Base-by-base conservation (phyloP, 139 green algal genomes). In the Closterium sp. region DNA sequence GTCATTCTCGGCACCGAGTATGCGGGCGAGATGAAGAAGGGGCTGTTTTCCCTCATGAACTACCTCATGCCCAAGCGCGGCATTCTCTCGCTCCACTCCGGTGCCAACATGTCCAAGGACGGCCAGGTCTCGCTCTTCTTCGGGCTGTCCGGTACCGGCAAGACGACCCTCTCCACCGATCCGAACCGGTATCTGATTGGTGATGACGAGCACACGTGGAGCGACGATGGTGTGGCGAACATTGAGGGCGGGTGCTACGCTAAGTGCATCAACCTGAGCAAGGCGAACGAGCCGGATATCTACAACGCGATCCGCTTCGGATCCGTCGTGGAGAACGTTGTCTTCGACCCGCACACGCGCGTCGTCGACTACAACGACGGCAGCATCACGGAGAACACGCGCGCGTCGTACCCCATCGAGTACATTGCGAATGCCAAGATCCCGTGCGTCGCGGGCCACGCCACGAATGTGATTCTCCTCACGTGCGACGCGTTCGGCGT, bases 231-330 rank as follows among this genome's bases (percentile, higher is more conserved):
- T 86, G 97, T 98, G 45, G 97, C 97, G 95, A 99, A 99, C 96
- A 97, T 99, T 50, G 98, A 99, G 96, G 98, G 98, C 21, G 98
- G 98, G 89, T 99, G 98, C 96, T 99, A 99, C 91, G 97, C 97
- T 92, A 99, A 99, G 96, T 97, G 93, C 96, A 99, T 99, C 84
- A 95, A 96, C n/a, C 95, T 98, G 38, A 96, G 95, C 92, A 45
- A 79, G 89, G 96, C 95, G 88, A 96, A 95, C 29, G 98, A 99
- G 95, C 97, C 98, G 0, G 96, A 98, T 92, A 99, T 99, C 92
- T 98, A 93, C 91, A 94, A 97, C 31, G 98, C 98, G 88, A 98
- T 99, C 91, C 95, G 96, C 32, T 98, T 97, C 85, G 97, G 97
- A 89, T 95, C 97, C 0, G 95, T 99, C 27, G 95, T 99, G 34